Base-by-base conservation (phyloP, 306 rosid genomes). In the Canavalia gladiata region DNA sequence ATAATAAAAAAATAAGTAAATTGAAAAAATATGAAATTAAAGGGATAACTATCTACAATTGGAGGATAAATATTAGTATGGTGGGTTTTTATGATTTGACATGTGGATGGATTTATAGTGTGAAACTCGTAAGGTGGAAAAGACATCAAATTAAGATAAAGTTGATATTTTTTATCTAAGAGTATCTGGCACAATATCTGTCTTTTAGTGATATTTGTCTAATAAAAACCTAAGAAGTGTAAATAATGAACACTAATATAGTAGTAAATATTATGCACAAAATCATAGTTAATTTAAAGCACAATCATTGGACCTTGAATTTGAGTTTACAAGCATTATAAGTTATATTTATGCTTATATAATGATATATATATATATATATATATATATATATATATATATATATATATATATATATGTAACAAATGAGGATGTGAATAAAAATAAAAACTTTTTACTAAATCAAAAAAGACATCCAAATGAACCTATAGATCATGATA, bases 41-140 rank as follows among this genome's bases (percentile, higher is more conserved):
- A 18, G 25, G 25, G 25, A 18, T 34, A 79, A 34, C 33, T n/a
- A 6, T 59, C 18, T 60, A 51, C 73, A 33, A 31, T 80, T 50
- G 43, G 65, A 56, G 37, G 51, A 13, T 50, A 64, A 81, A 43
- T 65, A 3, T 31, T 42, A 34, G 41, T 3, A 47, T 55, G 76
- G 13, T 72, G 34, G 68, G 80, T 64, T 72, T 41, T 37, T 63
- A 4, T 72, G 84, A 80, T 62, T 50, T 80, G 84, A 72, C 67
- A 28, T 47, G n/a, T 78, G 30, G 74, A 60, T 37, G 13, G 55
- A 62, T 80, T 80, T 62, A 12, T 10, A 45, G 63, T 81, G 79
- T 8, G 74, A 25, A 47, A 3, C 4, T 54, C 42, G 50, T 18
- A 47, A 18, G 25, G 51, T 18, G 18, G 57, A 66, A 4, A 18